These are phyloP conservation scores for Yamadazyma insecticola DNA, from an alignment of 805 yeast genomes.

Conservation along the genomic window DNA sequence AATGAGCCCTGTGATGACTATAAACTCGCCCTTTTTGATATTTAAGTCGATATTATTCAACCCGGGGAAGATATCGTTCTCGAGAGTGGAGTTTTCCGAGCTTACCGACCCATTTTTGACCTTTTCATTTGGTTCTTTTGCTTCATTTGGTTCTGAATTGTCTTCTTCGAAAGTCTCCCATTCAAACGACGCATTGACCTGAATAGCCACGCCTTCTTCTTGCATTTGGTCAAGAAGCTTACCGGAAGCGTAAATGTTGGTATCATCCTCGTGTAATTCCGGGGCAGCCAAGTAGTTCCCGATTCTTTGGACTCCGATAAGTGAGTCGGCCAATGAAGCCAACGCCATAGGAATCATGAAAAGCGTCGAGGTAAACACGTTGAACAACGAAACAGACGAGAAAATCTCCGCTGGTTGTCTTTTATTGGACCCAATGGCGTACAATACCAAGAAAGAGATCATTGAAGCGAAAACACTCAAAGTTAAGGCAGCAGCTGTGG, in stretches of 20 bases:
- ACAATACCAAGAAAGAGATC: constrained; percentile 42
- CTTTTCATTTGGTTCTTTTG: constrained; percentile 3
- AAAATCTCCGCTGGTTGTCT: constrained; percentile 60
- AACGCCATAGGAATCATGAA: constrained; percentile 68
- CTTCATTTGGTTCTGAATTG: constrained; percentile 9
- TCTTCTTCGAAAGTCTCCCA: constrained; percentile 25
- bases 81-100: constrained; percentile 5
- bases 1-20: constrained; percentile 33
- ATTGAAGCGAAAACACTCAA: constrained; percentile 71
- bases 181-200: constrained; percentile 21
- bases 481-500: constrained; percentile 60
- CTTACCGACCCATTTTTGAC: neutral
- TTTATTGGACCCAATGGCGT: constrained; percentile 23
- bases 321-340: constrained; percentile 64
- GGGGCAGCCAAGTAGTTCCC: constrained; percentile 46
- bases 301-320: constrained; percentile 56
- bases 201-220: constrained; percentile 16
- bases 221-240: constrained; percentile 20
- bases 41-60: constrained; percentile 21
- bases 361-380: constrained; percentile 55
- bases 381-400: constrained; percentile 66
- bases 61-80: constrained; percentile 18
- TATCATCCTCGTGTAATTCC: constrained; percentile 34
- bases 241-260: constrained; percentile 19
- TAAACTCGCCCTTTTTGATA: constrained; percentile 28